A percentile compares a stretch with the other conserved stretches of the same genome.
These are phyloP conservation scores for Paracoccidioides lutzii DNA, from an alignment of 2,329 filamentous ascomycete genomes.

Conservation along the genomic window DNA sequence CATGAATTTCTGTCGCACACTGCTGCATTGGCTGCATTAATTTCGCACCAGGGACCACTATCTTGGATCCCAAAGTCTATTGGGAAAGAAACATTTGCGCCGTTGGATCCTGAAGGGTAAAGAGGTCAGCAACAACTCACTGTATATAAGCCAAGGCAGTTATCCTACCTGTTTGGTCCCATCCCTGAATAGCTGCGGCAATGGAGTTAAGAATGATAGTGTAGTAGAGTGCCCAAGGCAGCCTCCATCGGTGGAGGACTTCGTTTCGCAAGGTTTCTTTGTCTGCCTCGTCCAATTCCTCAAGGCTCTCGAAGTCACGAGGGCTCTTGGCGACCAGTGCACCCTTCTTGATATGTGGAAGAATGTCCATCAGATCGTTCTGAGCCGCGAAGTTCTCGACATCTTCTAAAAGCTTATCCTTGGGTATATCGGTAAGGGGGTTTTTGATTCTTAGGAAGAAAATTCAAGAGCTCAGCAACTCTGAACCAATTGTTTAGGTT, in stretches of 20 bases:
- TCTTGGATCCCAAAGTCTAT: conserved; percentile 34
- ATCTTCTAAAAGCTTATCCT: conserved; percentile 19
- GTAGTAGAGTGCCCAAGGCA: conserved; percentile 37
- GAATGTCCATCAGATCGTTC: conserved; percentile 47
- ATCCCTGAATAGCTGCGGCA: conserved; percentile 42
- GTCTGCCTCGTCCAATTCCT: conserved; percentile 44
- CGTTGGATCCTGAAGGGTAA: conserved; percentile 31
- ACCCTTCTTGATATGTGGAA: conserved; percentile 33
- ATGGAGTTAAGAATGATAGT: conserved; percentile 40
- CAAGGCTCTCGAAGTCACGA: conserved; percentile 47
- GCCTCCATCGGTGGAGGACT: conserved; percentile 34
- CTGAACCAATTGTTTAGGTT: background rate
- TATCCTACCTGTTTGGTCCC: conserved; percentile 35
- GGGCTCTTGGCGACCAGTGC: conserved; percentile 64
- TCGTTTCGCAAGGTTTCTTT: conserved; percentile 32
- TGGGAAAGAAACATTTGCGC: conserved; percentile 41
- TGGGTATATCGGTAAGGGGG: conserved; percentile 21
- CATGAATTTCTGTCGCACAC: conserved; percentile 34
- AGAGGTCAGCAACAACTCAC: background rate
- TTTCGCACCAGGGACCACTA: conserved; percentile 21
- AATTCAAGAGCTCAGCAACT: background rate
- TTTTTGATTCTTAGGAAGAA: conserved; percentile 23
- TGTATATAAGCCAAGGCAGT: background rate
- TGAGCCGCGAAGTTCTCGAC: conserved; percentile 36
- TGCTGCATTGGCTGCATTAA: conserved; percentile 7